A percentile compares a stretch with the other conserved stretches of the same genome.
phyloP scores from a whole-genome alignment of 495 filamentous ascomycete species.

The Penicillium paradoxum region DNA sequence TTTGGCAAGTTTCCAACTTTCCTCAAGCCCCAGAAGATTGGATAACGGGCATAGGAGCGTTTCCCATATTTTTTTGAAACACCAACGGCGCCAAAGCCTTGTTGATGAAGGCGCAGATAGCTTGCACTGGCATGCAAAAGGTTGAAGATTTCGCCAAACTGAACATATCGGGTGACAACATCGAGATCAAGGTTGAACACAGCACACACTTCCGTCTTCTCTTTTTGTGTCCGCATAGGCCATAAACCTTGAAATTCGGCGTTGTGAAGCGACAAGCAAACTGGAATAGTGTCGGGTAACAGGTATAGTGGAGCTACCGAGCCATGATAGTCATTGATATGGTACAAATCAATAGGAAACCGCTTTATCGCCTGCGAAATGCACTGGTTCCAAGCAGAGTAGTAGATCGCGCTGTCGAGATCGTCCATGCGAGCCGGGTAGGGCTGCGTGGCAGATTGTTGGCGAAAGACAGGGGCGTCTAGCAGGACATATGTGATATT shows the following conservation, averaged over 20 bases:
- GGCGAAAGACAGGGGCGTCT: slow-evolving; percentile 65
- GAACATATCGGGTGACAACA: slow-evolving; percentile 40
- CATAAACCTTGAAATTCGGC: slow-evolving; percentile 72
- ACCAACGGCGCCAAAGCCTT: slow-evolving; percentile 70
- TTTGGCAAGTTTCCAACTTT: slow-evolving; percentile 70
- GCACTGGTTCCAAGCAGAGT: slow-evolving; percentile 70
- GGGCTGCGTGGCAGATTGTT: slow-evolving; percentile 61
- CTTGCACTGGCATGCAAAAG: slow-evolving; percentile 68
- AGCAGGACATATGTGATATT: slow-evolving; percentile 72
- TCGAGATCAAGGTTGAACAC: slow-evolving; percentile 59
- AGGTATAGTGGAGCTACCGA: slow-evolving; percentile 67
- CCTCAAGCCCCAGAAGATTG: slow-evolving; percentile 71
- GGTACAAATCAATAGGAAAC: slow-evolving; percentile 65
- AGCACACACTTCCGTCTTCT: slow-evolving; percentile 63
- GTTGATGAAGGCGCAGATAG: slow-evolving; percentile 69
- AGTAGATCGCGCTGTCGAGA: slow-evolving; percentile 65
- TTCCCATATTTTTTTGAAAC: slow-evolving; percentile 74
- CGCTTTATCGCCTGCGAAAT: slow-evolving; percentile 58
- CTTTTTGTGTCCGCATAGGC: slow-evolving; percentile 66
- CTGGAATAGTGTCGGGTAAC: slow-evolving; percentile 52
- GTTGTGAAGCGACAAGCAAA: slow-evolving; percentile 55
- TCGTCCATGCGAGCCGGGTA: slow-evolving; percentile 74
- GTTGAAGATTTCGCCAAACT: slow-evolving; percentile 68
- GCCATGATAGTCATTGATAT: slow-evolving; percentile 80
- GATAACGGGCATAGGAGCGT: slow-evolving; percentile 68